Percentiles rank a stretch among this genome's conserved stretches.
phyloP scores from a whole-genome alignment of 1,284 basidiomycete genomes.

The Agroathelia rolfsii region DNA sequence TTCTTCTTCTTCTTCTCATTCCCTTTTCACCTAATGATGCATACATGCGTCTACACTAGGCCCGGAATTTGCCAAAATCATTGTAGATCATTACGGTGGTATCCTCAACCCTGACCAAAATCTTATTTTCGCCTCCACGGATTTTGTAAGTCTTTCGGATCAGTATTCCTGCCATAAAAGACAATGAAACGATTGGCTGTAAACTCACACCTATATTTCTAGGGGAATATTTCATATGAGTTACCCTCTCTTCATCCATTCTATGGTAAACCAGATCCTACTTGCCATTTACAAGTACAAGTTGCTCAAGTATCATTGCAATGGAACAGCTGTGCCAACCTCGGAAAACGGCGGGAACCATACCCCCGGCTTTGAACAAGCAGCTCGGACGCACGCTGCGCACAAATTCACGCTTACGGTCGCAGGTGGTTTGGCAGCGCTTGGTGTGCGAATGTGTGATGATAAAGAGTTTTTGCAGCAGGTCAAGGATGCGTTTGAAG shows the following conservation, averaged over 20 bases:
- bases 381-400: constrained; percentile 50
- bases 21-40: not conserved
- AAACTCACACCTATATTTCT: no score
- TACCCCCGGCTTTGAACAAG: constrained; percentile 50
- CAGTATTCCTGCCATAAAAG: no score
- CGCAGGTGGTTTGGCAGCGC: constrained; percentile 51
- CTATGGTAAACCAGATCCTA: constrained; percentile 46
- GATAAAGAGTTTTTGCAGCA: constrained; percentile 48
- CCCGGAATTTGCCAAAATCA: constrained; percentile 32
- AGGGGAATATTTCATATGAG: constrained; percentile 68
- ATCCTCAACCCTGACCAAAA: constrained; percentile 15
- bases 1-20: constrained; percentile 5
- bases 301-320: no score
- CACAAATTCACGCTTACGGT: constrained; percentile 49
- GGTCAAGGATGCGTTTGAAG: constrained; percentile 23
- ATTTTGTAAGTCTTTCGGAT: constrained; percentile 52
- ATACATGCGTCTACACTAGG: constrained; percentile 23
- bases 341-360: constrained; percentile 55
- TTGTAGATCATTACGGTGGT: constrained; percentile 30
- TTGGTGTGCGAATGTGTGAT: constrained; percentile 45
- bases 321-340: constrained; percentile 54
- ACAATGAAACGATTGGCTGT: no score
- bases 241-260: constrained; percentile 56
- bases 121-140: constrained; percentile 47
- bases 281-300: no score